These are phyloP conservation scores for Zygoascus hellenicus DNA, from an alignment of 1,139 yeast genomes.

Conservation along the genomic window DNA sequence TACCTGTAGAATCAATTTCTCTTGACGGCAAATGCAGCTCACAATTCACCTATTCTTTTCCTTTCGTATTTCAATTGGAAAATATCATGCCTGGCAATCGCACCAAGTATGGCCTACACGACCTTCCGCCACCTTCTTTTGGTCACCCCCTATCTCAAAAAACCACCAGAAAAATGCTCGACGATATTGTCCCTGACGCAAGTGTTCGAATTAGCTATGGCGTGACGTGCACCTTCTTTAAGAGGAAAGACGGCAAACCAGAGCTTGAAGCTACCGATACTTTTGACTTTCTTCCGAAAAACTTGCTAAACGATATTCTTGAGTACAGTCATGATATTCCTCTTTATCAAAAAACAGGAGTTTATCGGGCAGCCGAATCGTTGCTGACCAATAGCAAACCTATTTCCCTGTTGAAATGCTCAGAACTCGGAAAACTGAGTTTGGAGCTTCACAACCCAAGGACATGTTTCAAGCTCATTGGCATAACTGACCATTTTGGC, in stretches of 20 bases:
- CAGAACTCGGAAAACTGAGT: background rate
- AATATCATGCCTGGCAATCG: constrained; percentile 2
- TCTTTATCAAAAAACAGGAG: too few relatives aligned
- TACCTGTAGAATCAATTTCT: background rate
- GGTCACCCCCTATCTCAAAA: background rate
- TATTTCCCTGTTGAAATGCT: background rate
- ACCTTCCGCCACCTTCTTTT: constrained; percentile 6
- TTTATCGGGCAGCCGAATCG: too few relatives aligned
- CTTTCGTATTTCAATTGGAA: background rate
- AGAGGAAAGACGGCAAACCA: too few relatives aligned
- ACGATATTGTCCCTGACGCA: constrained; percentile 4
- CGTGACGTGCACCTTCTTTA: background rate
- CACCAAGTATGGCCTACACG: constrained; percentile 2
- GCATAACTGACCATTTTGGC: background rate
- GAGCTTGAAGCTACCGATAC: too few relatives aligned
- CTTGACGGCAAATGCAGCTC: background rate
- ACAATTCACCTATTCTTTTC: constrained; percentile 1
- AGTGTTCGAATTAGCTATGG: constrained; percentile 7
- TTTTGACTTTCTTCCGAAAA: too few relatives aligned
- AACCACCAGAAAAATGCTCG: background rate
- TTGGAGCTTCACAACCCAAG: constrained; percentile 1
- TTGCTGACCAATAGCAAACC: too few relatives aligned
- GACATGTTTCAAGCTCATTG: background rate
- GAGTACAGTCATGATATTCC: too few relatives aligned
- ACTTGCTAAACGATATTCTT: too few relatives aligned